Evolutionary conservation across 1,284 basidiomycete species (phyloP), one percentile per base, ranked within the genome.

Genomic region (Vanrija sp.): DNA sequence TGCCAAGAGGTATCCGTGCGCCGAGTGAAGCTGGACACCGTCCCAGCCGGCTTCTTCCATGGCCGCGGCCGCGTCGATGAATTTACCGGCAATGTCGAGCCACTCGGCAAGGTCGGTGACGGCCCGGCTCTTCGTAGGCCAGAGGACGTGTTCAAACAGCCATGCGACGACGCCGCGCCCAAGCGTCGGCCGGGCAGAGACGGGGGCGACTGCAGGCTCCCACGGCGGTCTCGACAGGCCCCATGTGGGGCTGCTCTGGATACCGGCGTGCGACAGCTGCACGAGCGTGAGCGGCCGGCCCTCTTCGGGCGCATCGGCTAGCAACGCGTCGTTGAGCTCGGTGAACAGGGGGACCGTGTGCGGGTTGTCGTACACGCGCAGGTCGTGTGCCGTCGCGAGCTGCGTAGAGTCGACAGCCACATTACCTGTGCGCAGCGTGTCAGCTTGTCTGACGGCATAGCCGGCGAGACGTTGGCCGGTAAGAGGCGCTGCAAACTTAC

Each of bases 1-100:
- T 0, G 90, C 83, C 16, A 97, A 77, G 18, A 96, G 80, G 71
- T 96, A 93, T 23, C 92, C 92, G 76, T 96, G 93, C 2, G 88
- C 87, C 27, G 82, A 87, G 73, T 98, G 94, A 19, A 98, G 61
- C 67, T 98, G 85, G 12, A 96, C 78, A 0, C 94, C 94, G 63
- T 96, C 89, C 69, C 94, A 96, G 0, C 90, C 90, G 23, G 87
- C 79, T 49, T 82, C 73, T 16, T 80, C 73, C 14, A 89, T 88
- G 31, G 88, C 66, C 49, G 77, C 70, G 1, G 90, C 88, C 3
- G 85, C 88, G 45, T 78, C 77, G 2, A 87, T 81, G 66, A 97
- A 98, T 14, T 76, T 78, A 1, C 79, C 75, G 0, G 89, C 80
- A 4, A 86, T 80, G 15, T 79, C 67, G 19, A 66, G 27, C 72